phyloP scores from a whole-genome alignment of 1,139 yeast species.

The Diutina pseudorugosa region DNA sequence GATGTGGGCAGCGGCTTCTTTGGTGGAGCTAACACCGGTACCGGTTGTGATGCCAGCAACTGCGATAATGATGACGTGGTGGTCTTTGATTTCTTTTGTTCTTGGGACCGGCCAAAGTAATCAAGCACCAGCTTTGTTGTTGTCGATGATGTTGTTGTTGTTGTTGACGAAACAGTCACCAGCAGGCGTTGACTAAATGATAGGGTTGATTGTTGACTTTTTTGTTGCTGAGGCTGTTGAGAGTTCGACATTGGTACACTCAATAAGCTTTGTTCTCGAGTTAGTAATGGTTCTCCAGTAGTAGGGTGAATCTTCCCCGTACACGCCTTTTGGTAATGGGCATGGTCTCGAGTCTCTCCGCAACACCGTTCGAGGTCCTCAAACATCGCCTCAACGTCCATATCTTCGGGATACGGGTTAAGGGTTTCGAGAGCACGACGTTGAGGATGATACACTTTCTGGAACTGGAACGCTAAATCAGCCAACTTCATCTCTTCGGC shows the following conservation, averaged over 20 bases:
- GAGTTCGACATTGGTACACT: neutral
- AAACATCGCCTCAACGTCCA: slow-evolving; percentile 12
- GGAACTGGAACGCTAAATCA: slow-evolving; percentile 70
- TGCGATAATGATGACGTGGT: too few species aligned
- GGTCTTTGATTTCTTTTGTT: too few species aligned
- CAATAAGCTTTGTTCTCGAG: slow-evolving; percentile 30
- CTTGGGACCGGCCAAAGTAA: neutral
- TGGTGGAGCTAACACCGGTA: neutral
- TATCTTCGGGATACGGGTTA: slow-evolving; percentile 38
- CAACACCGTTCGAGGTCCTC: slow-evolving; percentile 46
- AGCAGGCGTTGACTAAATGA: neutral
- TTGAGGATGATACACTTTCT: slow-evolving; percentile 71
- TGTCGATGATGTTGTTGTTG: neutral
- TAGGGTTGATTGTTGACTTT: too few species aligned
- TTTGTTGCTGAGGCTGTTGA: too few species aligned
- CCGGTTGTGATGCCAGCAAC: neutral
- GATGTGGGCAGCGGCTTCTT: neutral
- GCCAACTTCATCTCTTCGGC: slow-evolving; percentile 54
- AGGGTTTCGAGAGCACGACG: slow-evolving; percentile 38
- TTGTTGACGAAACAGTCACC: too few species aligned
- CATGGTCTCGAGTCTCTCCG: slow-evolving; percentile 40
- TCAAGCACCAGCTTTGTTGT: neutral
- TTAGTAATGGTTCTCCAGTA: slow-evolving; percentile 33
- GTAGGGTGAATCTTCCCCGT: slow-evolving; percentile 58
- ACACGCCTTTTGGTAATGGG: slow-evolving; percentile 45